Evolutionary conservation across 768 basidiomycete genomes (phyloP), one percentile per base, ranked within the genome.

Genomic region (Tulasnella sp.): DNA sequence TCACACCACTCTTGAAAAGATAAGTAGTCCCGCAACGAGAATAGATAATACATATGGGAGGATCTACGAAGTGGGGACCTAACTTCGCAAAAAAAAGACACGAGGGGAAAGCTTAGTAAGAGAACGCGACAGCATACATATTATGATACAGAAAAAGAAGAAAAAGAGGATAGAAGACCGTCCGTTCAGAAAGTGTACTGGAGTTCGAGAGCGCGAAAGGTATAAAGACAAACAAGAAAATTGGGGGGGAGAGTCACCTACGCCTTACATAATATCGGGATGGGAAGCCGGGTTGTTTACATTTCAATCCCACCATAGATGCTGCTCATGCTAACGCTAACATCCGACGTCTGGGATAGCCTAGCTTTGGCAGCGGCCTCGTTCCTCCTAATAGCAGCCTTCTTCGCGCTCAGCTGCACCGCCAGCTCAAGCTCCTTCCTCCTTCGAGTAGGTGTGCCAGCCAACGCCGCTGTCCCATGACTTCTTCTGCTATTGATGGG

Each of bases 351-450:
- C 34, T 39, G 67, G 29, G 34, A 34, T 25, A 49, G 3, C 49
- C 49, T 49, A 7, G 49, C 6, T n/a, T 49, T 49, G 49, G 49
- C 49, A 22, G 68, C 70, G 15, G 38, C 54, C 38, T 76, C 75
- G 45, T 42, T 76, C 70, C 38, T 76, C 70, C 75, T 76, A 31
- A 76, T 38, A n/a, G 22, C 4, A 22, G 74, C 74, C 74, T 75
- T 75, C 74, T 68, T 76, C 75, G 75, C 75, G 25, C 75, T 71
- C 29, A 37, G 37, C 69, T 40, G 29, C 31, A 76, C 38, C n/a
- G 58, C 64, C 54, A 75, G 36, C 37, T 75, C 71, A 29, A 37
- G 25, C 6, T 58, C 70, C 22, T 17, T 31, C n/a, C 71, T 31
- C 75, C 54, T 76, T n/a, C 49, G 49, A n/a, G 49, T 49, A 3